Base-by-base conservation (phyloP, 2,329 filamentous ascomycete species). In the Fusarium sp. region DNA sequence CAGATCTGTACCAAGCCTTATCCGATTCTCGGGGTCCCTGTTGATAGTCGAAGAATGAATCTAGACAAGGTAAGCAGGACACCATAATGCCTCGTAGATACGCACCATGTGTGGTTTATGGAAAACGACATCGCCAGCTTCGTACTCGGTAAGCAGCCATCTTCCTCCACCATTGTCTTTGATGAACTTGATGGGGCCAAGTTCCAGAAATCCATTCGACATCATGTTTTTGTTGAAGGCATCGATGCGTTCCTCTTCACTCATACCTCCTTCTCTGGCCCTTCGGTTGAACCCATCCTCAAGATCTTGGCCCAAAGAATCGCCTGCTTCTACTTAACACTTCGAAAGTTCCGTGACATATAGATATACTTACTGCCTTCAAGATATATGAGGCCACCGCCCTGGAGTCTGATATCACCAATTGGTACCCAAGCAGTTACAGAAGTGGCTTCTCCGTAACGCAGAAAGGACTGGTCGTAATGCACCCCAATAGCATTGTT, bases 181-280 rank as follows among this genome's bases (percentile, higher is more conserved):
- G 7, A 69, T 76, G 66, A 81, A 82, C 33, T 70, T 73, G 2
- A 78, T 79, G 1, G 86, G 84, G 0, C 80, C 82, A 31, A 88
- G 83, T 11, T 83, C 83, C 3, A 90, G 78, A 36, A 88, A 74
- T 0, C 87, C 87, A 0, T 81, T 85, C 0, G 80, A 77, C 79
- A 88, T 85, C 87, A 89, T 89, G 65, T 89, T 88, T 21, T 81
- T 78, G 67, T 89, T 89, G 73, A 87, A 89, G 3, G 83, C 85
- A 31, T 77, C 78, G 42, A 77, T 81, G 2, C 81, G 79, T 71
- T 90, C 84, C 58, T 87, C 84, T 0, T 88, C 84, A 0, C 77
- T 82, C 57, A 90, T 64, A 0, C 85, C 86, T 2, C 44, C 40
- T 14, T 67, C 9, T 78, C 78, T 44, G 80, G 79, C 63, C 78